Evolutionary conservation across 441 rosid species (phyloP).

Genomic region (Bocquillonia castaneifolia): DNA sequence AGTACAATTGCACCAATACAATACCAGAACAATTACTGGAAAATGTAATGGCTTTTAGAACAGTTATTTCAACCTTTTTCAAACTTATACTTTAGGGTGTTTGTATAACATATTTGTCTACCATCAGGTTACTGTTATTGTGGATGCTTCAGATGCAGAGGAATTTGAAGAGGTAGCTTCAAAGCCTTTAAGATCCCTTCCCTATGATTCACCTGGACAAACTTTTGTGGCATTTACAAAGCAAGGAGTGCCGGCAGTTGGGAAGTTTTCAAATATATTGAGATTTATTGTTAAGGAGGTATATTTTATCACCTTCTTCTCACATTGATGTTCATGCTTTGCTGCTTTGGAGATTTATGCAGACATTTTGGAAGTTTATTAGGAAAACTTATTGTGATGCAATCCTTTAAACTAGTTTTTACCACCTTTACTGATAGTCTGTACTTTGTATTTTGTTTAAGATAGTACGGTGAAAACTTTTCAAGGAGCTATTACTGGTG

Average conservation of each 20-base stretch:
- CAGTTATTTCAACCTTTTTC: conserved; percentile 1
- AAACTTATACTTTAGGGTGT: conserved; percentile 6
- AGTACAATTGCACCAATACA: conserved; percentile 95
- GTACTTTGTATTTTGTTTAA: neutral
- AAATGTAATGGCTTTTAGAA: conserved; percentile 49
- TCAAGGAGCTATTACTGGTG: neutral
- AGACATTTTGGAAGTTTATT: conserved; percentile 5
- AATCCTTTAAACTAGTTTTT: neutral
- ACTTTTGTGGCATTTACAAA: conserved; percentile 83
- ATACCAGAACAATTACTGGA: conserved; percentile 90
- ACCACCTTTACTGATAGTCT: neutral
- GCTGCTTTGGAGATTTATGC: neutral
- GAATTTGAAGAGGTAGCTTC: conserved; percentile 60
- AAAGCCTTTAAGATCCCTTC: conserved; percentile 72
- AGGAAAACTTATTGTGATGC: neutral
- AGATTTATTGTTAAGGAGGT: conserved; percentile 93
- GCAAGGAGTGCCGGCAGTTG: conserved; percentile 70
- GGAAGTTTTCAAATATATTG: conserved; percentile 85
- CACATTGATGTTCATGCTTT: neutral
- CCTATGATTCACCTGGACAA: conserved; percentile 91
- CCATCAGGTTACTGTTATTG: conserved; percentile 70
- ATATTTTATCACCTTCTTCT: conserved; percentile 10
- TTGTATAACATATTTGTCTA: conserved; percentile 21
- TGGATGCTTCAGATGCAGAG: conserved; percentile 90
- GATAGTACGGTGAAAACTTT: neutral